These are phyloP conservation scores for Globisporangium alternatum DNA, from an alignment of 352 stramenopile genomes.

Conservation along the genomic window DNA sequence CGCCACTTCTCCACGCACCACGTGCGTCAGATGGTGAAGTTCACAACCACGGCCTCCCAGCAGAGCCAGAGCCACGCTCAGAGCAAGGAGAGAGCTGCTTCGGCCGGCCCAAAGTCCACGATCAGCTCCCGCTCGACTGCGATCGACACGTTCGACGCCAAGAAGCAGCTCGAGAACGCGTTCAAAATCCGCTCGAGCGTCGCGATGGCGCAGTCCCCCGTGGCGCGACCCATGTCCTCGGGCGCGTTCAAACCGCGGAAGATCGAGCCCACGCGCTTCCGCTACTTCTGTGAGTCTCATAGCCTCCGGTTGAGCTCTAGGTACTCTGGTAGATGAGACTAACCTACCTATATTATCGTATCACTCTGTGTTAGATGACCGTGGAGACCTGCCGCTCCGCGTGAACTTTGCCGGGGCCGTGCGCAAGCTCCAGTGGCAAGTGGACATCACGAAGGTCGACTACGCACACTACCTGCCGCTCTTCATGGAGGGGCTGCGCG, in stretches of 20 bases:
- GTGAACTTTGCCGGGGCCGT: conserved; percentile 75
- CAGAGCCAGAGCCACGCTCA: not conserved
- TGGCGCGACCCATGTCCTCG: conserved; percentile 40
- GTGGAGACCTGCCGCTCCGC: conserved; percentile 64
- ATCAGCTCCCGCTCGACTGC: conserved; percentile 22
- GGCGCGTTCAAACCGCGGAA: conserved; percentile 62
- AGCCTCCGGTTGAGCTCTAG: not conserved
- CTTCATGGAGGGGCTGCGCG: conserved; percentile 92
- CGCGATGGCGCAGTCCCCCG: conserved; percentile 13
- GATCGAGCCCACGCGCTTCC: conserved; percentile 72
- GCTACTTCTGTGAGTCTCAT: conserved; percentile 71
- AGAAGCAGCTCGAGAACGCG: conserved; percentile 30
- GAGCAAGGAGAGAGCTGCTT: not conserved
- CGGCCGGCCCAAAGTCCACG: conserved; percentile 22
- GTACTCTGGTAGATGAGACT: no score
- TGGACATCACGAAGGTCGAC: conserved; percentile 68
- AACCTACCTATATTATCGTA: not conserved
- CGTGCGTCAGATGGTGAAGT: conserved; percentile 48
- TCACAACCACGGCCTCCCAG: conserved; percentile 16
- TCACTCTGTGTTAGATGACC: conserved; percentile 50
- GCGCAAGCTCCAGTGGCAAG: conserved; percentile 71
- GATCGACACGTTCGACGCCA: conserved; percentile 24
- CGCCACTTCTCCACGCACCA: conserved; percentile 40
- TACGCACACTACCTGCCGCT: conserved; percentile 88
- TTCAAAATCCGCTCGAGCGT: conserved; percentile 21